Evolutionary conservation across 345 rosid species (phyloP), one percentile per base, ranked within the genome.

Genomic region (Pugionium cornutum): DNA sequence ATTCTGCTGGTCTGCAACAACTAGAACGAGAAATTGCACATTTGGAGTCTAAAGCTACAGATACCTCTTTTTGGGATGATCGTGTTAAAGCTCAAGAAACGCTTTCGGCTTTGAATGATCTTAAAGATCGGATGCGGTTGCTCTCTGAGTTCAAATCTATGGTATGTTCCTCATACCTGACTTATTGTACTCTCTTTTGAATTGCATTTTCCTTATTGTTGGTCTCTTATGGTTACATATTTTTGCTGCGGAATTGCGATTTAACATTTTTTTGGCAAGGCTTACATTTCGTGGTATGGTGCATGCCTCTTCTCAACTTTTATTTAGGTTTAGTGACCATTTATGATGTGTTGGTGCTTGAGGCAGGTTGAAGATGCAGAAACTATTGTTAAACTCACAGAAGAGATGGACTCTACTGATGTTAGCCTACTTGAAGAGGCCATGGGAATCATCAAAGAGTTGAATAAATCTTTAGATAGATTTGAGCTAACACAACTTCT

Each of bases 401-500:
- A 89, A 79, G 98, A 92, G 77, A 89, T 89, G 99, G 97, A 89
- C 56, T 77, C 90, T 59, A 76, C 76, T 53, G 99, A 94, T 77
- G 77, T 81, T 59, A 89, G 84, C 52, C 79, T 94, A 70, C 89
- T 89, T 68, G 90, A 84, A 82, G 97, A 94, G 72, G 99, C 99
- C 35, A 47, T 82, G 9, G 36, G 63, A 66, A 81, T 84, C 42
- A 79, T 94, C 57, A 84, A 89, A 58, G 84, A 88, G 62, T 77
- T 89, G 74, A 86, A 83, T 54, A 83, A 78, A 66, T 81, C 82
- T 47, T 53, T 90, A 70, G 96, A 90, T 68, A 68, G 44, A 37
- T 94, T 84, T 60, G 97, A 89, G 82, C 74, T 94, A 71, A 86
- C 92, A 26, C 90, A 94, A 81, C 97, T 94, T 82, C 89, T 94